A percentile compares a stretch with the other conserved stretches of the same genome.
These are phyloP conservation scores for Coccomyxa sp. DNA, from an alignment of 139 green algal species.

Conservation along the genomic window DNA sequence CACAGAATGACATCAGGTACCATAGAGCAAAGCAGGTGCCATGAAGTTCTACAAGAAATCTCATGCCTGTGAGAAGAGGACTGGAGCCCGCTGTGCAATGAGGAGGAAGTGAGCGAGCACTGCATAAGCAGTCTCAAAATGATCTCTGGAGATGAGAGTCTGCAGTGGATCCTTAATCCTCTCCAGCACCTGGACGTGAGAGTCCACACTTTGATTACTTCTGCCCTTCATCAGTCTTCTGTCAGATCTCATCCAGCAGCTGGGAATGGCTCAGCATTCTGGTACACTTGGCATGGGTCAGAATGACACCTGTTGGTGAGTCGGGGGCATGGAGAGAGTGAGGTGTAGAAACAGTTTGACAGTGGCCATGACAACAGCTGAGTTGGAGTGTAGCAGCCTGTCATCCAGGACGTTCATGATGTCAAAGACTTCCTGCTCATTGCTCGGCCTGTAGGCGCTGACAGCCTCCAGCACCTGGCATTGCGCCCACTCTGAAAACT, in stretches of 20 bases:
- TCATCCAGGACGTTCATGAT: constrained; percentile 95
- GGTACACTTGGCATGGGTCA: not conserved
- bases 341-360: constrained; percentile 90
- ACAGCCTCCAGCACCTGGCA: constrained; percentile 85
- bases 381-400: constrained; percentile 82
- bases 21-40: not conserved
- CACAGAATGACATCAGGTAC: not conserved
- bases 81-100: constrained; percentile 70
- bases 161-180: constrained; percentile 86
- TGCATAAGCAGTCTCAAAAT: constrained; percentile 73
- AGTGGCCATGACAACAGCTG: constrained; percentile 84
- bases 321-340: constrained; percentile 72
- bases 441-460: constrained; percentile 56
- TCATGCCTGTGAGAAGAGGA: constrained; percentile 57
- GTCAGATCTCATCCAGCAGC: too few relatives aligned
- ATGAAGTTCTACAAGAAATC: not conserved
- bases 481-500: constrained; percentile 92
- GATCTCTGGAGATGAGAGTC: constrained; percentile 69
- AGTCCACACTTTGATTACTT: too few relatives aligned
- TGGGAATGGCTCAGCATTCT: too few relatives aligned
- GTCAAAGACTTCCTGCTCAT: constrained; percentile 87
- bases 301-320: constrained; percentile 29
- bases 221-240: too few relatives aligned
- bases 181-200: constrained; percentile 75
- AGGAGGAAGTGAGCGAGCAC: constrained; percentile 86